Evolutionary conservation across 768 basidiomycete species (phyloP).

Genomic region (Cystofilobasidium capitatum): DNA sequence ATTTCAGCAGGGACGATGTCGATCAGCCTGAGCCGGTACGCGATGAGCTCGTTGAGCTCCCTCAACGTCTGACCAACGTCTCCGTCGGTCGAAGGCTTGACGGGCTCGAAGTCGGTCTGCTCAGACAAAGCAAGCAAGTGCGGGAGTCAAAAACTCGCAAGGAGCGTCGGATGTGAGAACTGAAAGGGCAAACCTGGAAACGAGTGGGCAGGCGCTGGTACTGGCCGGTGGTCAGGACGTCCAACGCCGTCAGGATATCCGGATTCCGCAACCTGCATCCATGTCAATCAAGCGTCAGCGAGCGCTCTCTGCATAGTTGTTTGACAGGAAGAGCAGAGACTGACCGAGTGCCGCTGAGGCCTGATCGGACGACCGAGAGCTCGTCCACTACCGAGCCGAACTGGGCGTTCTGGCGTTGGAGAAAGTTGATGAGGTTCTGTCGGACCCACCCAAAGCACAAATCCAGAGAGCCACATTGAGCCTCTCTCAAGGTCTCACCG

Average conservation of each 20-base stretch:
- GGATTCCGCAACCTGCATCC: constrained; percentile 55
- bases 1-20: constrained; percentile 25
- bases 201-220: constrained; percentile 68
- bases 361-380: constrained; percentile 57
- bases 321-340: too few relatives aligned
- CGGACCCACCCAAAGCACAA: constrained; percentile 34
- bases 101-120: constrained; percentile 23
- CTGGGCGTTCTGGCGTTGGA: constrained; percentile 73
- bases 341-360: constrained; percentile 68
- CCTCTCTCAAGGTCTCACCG: too few relatives aligned
- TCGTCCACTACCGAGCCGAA: constrained; percentile 60
- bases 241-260: constrained; percentile 80
- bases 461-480: too few relatives aligned
- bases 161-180: neutral
- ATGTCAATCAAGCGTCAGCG: neutral
- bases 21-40: constrained; percentile 20
- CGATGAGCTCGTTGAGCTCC: constrained; percentile 22
- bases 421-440: constrained; percentile 78
- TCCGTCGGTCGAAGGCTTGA: neutral
- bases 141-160: neutral
- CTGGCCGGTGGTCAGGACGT: constrained; percentile 75
- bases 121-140: neutral
- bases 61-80: constrained; percentile 1
- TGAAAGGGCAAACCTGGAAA: neutral
- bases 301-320: too few relatives aligned